phyloP scores from a whole-genome alignment of 2,329 filamentous ascomycete genomes.

The Talaromyces pinophilus region DNA sequence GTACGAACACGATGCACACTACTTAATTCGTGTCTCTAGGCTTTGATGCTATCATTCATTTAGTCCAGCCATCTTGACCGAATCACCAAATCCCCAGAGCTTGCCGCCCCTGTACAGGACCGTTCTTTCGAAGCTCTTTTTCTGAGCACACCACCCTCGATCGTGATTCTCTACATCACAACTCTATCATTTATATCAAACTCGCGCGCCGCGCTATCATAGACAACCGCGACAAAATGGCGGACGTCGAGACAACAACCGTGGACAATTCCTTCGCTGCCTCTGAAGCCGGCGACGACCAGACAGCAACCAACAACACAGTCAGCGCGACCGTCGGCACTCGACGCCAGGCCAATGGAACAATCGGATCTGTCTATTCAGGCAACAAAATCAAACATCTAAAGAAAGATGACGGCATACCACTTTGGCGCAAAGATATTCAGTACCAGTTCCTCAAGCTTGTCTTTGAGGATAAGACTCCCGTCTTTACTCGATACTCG shows the following conservation, averaged over 20 bases:
- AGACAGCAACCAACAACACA: conserved; percentile 36
- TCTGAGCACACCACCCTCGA: background rate
- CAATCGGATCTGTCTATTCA: conserved; percentile 66
- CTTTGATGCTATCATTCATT: background rate
- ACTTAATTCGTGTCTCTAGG: conserved; percentile 1
- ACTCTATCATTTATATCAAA: background rate
- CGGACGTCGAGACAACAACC: conserved; percentile 36
- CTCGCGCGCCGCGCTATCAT: background rate
- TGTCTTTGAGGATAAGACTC: conserved; percentile 62
- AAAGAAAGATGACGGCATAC: conserved; percentile 68
- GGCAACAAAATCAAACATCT: conserved; percentile 68
- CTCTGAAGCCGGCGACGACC: conserved; percentile 41
- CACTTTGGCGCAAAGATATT: conserved; percentile 67
- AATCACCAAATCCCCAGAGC: conserved; percentile 7
- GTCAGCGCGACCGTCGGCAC: conserved; percentile 50
- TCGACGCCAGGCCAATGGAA: conserved; percentile 64
- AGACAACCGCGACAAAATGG: conserved; percentile 29
- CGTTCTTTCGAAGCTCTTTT: background rate
- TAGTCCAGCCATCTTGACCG: background rate
- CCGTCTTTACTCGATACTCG: conserved; percentile 88
- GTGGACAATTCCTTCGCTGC: conserved; percentile 41
- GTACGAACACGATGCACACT: background rate
- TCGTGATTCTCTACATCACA: background rate
- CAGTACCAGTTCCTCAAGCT: conserved; percentile 65
- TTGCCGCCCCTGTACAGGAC: conserved; percentile 11